These are phyloP conservation scores for Eleusine indica DNA, from an alignment of 176 grass and related monocot species.

Conservation along the genomic window DNA sequence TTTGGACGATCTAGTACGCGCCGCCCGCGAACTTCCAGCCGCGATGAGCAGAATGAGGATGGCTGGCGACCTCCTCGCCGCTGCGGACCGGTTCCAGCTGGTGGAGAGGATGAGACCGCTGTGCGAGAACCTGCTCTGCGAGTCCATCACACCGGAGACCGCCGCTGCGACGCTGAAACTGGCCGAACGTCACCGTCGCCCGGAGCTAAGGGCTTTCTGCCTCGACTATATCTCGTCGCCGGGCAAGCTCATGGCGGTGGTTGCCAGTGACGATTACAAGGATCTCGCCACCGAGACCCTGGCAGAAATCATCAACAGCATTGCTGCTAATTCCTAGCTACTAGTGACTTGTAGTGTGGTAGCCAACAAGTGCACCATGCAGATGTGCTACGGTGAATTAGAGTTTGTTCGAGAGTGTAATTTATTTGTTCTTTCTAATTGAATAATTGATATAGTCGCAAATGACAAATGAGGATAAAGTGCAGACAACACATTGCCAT, in stretches of 20 bases:
- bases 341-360: too few species aligned
- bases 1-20: background rate
- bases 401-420: too few species aligned
- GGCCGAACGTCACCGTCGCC: background rate
- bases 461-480: too few species aligned
- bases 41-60: background rate
- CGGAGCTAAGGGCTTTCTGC: conserved; percentile 9
- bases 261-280: background rate
- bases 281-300: background rate
- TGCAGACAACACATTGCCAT: too few species aligned
- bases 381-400: too few species aligned
- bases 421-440: too few species aligned
- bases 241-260: background rate
- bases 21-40: too few species aligned
- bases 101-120: background rate
- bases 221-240: conserved; percentile 1
- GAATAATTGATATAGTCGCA: too few species aligned
- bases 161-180: background rate
- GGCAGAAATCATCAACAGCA: background rate
- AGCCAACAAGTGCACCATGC: too few species aligned
- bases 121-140: conserved; percentile 28
- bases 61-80: background rate
- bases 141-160: background rate
- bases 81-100: background rate
- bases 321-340: background rate